Evolutionary conservation across 1,284 basidiomycete species (phyloP).

Genomic region (Cystobasidiaceae sp.): DNA sequence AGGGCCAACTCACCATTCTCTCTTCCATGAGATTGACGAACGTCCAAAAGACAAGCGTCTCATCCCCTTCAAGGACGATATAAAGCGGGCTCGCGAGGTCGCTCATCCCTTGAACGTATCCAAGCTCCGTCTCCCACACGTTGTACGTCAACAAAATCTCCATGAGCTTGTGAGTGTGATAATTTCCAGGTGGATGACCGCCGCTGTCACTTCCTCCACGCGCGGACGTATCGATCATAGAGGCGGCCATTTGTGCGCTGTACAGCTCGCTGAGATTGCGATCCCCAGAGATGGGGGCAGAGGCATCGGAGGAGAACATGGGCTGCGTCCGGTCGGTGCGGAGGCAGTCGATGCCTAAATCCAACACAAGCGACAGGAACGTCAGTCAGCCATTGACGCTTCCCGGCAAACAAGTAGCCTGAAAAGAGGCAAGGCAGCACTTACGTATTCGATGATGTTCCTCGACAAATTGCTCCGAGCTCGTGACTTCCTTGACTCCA

Average conservation of each 20-base stretch:
- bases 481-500: constrained; percentile 61
- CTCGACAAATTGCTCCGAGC: constrained; percentile 41
- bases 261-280: constrained; percentile 4
- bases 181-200: constrained; percentile 40
- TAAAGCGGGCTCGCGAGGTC: constrained; percentile 92
- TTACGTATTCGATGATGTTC: constrained; percentile 44
- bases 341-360: constrained; percentile 95
- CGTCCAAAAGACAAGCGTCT: constrained; percentile 89
- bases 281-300: constrained; percentile 15
- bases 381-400: no score
- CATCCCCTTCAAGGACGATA: constrained; percentile 80
- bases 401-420: no score
- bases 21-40: constrained; percentile 85
- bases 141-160: constrained; percentile 87
- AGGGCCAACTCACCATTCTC: constrained; percentile 63
- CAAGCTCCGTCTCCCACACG: constrained; percentile 73
- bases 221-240: constrained; percentile 2
- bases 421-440: no score
- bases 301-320: constrained; percentile 57
- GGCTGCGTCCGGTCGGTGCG: constrained; percentile 91
- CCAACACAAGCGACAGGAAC: no score
- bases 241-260: constrained; percentile 25
- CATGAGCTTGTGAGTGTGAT: constrained; percentile 69
- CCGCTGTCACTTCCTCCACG: constrained; percentile 25
- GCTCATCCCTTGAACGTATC: constrained; percentile 95